Percentiles rank a stretch among this genome's conserved stretches.
Conservation (phyloP, 2,329 filamentous ascomycete genomes). For the Cadophora sp. region DNA sequence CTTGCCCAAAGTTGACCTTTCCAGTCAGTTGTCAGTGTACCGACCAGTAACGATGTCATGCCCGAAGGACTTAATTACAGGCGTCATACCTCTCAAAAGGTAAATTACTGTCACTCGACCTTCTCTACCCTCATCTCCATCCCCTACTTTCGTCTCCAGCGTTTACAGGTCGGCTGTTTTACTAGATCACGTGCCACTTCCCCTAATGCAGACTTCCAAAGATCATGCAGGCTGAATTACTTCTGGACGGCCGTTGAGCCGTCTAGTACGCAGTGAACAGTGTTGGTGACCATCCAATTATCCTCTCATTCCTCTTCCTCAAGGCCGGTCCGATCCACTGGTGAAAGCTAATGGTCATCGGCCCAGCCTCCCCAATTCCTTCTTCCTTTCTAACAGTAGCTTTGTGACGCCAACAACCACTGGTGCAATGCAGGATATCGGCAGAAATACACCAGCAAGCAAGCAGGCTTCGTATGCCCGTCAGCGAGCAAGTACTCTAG, state of each 20-base stretch:
- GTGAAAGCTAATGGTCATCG: conserved; percentile 10
- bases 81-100: not conserved
- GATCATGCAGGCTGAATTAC: conserved; percentile 10
- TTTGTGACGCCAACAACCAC: conserved; percentile 13
- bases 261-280: not conserved
- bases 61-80: not conserved
- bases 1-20: not conserved
- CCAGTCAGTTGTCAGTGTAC: not conserved
- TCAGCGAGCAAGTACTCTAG: not conserved
- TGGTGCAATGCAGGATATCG: conserved; percentile 10
- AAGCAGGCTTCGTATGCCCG: not conserved
- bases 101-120: not conserved
- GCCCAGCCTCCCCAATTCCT: conserved; percentile 19
- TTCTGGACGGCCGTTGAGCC: conserved; percentile 9
- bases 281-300: conserved; percentile 7
- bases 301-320: not conserved
- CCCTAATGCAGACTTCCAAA: conserved; percentile 14
- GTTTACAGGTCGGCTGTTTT: not conserved
- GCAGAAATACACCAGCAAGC: not conserved
- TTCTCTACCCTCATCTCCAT: not conserved
- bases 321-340: conserved; percentile 7
- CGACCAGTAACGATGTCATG: not conserved
- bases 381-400: conserved; percentile 10
- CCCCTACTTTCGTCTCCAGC: not conserved
- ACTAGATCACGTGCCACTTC: not conserved